Conservation (phyloP, 129 eudicot genomes). For the Flaveria linearis region DNA sequence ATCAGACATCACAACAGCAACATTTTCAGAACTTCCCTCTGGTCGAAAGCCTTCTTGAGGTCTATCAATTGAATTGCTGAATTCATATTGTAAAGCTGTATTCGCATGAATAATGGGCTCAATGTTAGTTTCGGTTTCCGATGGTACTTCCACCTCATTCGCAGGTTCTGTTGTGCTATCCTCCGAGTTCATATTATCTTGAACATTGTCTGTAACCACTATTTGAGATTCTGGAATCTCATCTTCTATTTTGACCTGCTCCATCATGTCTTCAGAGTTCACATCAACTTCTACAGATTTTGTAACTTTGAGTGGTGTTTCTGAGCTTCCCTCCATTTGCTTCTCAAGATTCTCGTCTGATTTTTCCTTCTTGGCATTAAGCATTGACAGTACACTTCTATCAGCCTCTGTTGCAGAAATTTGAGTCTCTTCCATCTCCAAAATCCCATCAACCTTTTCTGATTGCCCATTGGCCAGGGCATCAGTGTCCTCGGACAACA, state of each 20-base stretch:
- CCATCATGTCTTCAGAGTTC: slow-evolving; percentile 29
- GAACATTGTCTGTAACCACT: slow-evolving; percentile 26
- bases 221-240: slow-evolving; percentile 28
- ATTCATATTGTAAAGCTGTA: slow-evolving; percentile 29
- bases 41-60: slow-evolving; percentile 25
- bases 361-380: slow-evolving; percentile 30
- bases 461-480: slow-evolving; percentile 29
- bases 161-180: slow-evolving; percentile 27
- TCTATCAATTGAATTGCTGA: slow-evolving; percentile 31
- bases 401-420: slow-evolving; percentile 32
- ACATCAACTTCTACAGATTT: slow-evolving; percentile 31
- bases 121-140: slow-evolving; percentile 23
- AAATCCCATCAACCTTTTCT: slow-evolving; percentile 28
- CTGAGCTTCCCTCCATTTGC: slow-evolving; percentile 28
- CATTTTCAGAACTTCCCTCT: slow-evolving; percentile 26
- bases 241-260: slow-evolving; percentile 21
- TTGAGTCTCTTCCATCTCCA: slow-evolving; percentile 34
- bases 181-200: slow-evolving; percentile 27
- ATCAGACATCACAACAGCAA: slow-evolving; percentile 25
- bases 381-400: slow-evolving; percentile 19
- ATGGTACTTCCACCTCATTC: slow-evolving; percentile 23
- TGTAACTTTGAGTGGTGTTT: not conserved
- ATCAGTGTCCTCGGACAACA: slow-evolving; percentile 27
- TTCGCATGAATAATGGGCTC: slow-evolving; percentile 21
- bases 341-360: slow-evolving; percentile 28